A percentile compares a stretch with the other conserved stretches of the same genome.
Evolutionary conservation across 768 basidiomycete species (phyloP).

Genomic region (Cyclocybe cylindracea): DNA sequence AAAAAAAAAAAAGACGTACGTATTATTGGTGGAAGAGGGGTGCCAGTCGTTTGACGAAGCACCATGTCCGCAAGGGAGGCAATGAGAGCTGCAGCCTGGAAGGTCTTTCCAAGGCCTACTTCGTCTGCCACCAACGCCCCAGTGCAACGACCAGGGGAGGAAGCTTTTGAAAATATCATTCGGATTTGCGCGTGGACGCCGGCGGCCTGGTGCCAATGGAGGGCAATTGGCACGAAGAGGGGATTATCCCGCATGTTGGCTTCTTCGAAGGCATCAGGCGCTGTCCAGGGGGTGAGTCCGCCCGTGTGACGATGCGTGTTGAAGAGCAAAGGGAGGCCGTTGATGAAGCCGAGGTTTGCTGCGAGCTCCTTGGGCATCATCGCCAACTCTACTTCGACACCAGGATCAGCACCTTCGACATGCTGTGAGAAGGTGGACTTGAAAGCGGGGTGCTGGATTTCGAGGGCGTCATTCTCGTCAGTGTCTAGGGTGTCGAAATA

Average conservation of each 20-base stretch:
- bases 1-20: slow-evolving; percentile 14
- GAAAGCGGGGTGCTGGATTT: background rate
- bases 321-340: slow-evolving; percentile 16
- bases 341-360: slow-evolving; percentile 14
- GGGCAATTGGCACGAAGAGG: background rate
- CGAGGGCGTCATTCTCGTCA: slow-evolving; percentile 1
- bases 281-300: slow-evolving; percentile 19
- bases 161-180: slow-evolving; percentile 6
- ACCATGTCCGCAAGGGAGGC: slow-evolving; percentile 16
- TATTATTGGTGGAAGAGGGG: slow-evolving; percentile 19
- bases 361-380: slow-evolving; percentile 4
- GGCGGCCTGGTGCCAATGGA: slow-evolving; percentile 26
- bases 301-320: slow-evolving; percentile 9
- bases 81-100: slow-evolving; percentile 16
- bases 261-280: slow-evolving; percentile 16
- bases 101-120: slow-evolving; percentile 33
- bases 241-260: background rate
- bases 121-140: too few species aligned
- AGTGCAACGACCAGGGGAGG: background rate
- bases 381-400: slow-evolving; percentile 18
- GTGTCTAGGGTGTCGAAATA: slow-evolving; percentile 8
- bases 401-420: slow-evolving; percentile 11
- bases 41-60: background rate
- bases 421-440: background rate
- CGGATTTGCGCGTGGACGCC: slow-evolving; percentile 17